Conservation (phyloP, 345 rosid species). For the Eutrema heterophyllum region DNA sequence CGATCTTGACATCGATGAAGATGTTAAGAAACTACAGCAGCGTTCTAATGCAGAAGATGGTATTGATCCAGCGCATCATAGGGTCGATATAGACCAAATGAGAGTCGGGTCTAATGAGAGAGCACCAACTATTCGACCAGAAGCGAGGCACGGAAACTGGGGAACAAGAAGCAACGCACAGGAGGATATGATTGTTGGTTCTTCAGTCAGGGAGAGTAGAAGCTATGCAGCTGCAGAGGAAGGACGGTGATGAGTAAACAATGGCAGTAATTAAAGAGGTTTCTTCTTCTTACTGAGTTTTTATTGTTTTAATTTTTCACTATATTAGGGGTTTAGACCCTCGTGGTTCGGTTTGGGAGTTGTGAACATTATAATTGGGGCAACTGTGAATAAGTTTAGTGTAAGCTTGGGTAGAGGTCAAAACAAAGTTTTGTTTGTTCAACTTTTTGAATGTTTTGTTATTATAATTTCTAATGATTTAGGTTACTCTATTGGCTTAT, state of each 20-base stretch:
- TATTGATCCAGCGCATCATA: constrained; percentile 39
- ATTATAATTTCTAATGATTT: background rate
- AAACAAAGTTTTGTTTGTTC: background rate
- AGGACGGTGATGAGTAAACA: constrained; percentile 5
- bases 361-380: constrained; percentile 4
- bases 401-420: constrained; percentile 5
- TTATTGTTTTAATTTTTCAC: background rate
- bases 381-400: constrained; percentile 14
- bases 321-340: background rate
- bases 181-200: constrained; percentile 44
- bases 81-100: constrained; percentile 44
- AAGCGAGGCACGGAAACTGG: constrained; percentile 62
- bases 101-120: constrained; percentile 49
- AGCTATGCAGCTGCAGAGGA: constrained; percentile 45
- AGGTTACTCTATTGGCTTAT: background rate
- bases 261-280: background rate
- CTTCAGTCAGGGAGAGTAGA: constrained; percentile 49
- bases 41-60: constrained; percentile 57
- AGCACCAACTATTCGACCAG: constrained; percentile 54
- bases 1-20: constrained; percentile 73
- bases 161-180: constrained; percentile 66
- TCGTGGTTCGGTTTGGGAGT: background rate
- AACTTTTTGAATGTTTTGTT: background rate
- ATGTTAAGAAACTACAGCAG: constrained; percentile 65
- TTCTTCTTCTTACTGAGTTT: background rate